Evolutionary conservation across 2,329 filamentous ascomycete species (phyloP), one percentile per base, ranked within the genome.

Genomic region (Ophiostoma ips): DNA sequence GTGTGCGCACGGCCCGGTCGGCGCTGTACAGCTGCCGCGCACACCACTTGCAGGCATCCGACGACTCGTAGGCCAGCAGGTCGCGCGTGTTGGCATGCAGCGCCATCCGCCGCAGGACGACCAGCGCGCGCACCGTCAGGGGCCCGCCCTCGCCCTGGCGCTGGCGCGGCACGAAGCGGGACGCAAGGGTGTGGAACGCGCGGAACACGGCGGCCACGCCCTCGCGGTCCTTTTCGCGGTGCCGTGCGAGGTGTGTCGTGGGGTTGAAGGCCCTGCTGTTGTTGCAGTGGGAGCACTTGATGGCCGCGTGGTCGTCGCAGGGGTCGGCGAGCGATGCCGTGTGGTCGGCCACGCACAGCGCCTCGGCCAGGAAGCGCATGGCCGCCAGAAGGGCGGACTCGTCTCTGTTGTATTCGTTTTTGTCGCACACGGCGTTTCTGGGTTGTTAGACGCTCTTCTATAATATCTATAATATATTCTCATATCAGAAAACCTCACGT

Each of bases 61-160:
- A 55, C 12, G 31, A 37, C 16, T 53, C 53, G 49, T 55, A 55
- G 52, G 54, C 52, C 16, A 56, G 52, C 0, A 53, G 19, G 5
- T 45, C 37, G 6, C 19, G 31, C 1, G 41, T 28, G 31, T 33
- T 40, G 34, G 49, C 18, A 43, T 56, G 55, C 18, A 51, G 48
- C 10, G 45, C 50, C 28, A 54, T 52, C 9, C 53, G 55, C 1
- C 50, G 53, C 5, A 52, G 18, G 2, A 52, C 13, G 5, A 51
- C 13, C 15, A 55, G 30, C 5, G 50, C 52, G n/a, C 50, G 50
- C 2, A 53, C 52, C 4, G 52, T 38, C 13, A 56, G 46, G 3
- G 53, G 53, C n/a, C n/a, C n/a, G n/a, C n/a, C n/a, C n/a, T n/a
- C n/a, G n/a, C n/a, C n/a, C n/a, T n/a, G n/a, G 13, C 55, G 50